Evolutionary conservation across 306 rosid species (phyloP).

Genomic region (Malus fusca): DNA sequence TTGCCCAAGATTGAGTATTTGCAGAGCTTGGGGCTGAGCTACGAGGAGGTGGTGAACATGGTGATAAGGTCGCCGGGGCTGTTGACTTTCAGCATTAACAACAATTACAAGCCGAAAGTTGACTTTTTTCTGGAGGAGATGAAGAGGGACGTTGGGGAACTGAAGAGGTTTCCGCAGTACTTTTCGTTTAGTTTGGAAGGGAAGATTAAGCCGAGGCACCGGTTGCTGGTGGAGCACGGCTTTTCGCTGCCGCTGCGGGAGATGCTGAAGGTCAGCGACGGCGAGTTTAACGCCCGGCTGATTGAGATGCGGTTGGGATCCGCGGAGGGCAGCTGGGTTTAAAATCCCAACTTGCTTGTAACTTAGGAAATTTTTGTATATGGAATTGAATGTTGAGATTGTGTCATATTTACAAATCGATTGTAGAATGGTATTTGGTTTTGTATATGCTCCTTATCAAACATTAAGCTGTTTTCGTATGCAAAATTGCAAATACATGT

Average conservation of each 20-base stretch:
- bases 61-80: constrained; percentile 68
- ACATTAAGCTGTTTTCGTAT: too few relatives aligned
- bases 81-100: constrained; percentile 50
- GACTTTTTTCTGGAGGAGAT: constrained; percentile 57
- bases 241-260: constrained; percentile 40
- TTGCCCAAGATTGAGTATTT: constrained; percentile 36
- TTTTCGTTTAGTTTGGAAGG: constrained; percentile 77
- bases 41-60: constrained; percentile 47
- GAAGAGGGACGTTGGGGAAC: constrained; percentile 47
- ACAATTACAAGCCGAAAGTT: constrained; percentile 49
- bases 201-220: constrained; percentile 60
- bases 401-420: neutral
- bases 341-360: neutral
- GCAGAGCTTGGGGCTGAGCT: constrained; percentile 41
- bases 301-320: constrained; percentile 37
- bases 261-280: constrained; percentile 68
- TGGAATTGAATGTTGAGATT: neutral
- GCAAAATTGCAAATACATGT: too few relatives aligned
- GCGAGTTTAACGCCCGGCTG: constrained; percentile 46
- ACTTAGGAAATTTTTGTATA: constrained; percentile 1
- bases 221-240: constrained; percentile 33
- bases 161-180: constrained; percentile 68
- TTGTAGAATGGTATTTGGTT: too few relatives aligned
- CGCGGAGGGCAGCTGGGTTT: constrained; percentile 11
- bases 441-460: too few relatives aligned